phyloP scores from a whole-genome alignment of 345 rosid species.

The Stellera chamaejasme region DNA sequence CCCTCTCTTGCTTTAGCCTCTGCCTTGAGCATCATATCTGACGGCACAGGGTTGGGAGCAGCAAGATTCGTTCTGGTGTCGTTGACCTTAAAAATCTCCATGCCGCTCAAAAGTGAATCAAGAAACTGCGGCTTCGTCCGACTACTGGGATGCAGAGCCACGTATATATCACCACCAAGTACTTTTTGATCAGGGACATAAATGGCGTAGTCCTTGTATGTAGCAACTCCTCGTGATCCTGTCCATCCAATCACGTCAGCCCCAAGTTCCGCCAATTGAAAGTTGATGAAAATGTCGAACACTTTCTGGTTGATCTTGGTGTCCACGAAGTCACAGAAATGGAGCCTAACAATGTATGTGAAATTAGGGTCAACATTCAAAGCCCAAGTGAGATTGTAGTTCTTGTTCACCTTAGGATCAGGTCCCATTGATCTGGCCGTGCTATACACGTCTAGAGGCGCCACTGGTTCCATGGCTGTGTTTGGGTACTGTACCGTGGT shows the following conservation, averaged over 20 bases:
- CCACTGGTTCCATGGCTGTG: conserved; percentile 17
- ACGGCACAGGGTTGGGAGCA: conserved; percentile 39
- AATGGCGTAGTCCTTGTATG: conserved; percentile 40
- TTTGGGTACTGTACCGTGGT: conserved; percentile 18
- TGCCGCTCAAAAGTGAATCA: conserved; percentile 41
- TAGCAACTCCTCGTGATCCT: conserved; percentile 30
- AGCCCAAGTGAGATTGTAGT: conserved; percentile 54
- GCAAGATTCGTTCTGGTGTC: conserved; percentile 34
- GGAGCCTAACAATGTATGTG: conserved; percentile 43
- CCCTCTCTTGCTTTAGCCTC: conserved; percentile 13
- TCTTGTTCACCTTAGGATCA: conserved; percentile 15
- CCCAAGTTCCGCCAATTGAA: conserved; percentile 28
- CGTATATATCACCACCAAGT: conserved; percentile 22
- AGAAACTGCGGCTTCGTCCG: conserved; percentile 24
- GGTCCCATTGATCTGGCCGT: conserved; percentile 49
- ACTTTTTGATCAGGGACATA: conserved; percentile 17
- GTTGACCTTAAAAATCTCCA: conserved; percentile 52
- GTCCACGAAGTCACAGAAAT: conserved; percentile 46
- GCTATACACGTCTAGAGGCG: conserved; percentile 35
- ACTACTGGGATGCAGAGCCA: conserved; percentile 40
- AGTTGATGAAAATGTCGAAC: conserved; percentile 44
- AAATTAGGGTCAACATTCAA: conserved; percentile 46
- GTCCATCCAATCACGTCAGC: conserved; percentile 50
- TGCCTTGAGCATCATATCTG: conserved; percentile 25
- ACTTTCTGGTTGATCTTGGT: conserved; percentile 32